Evolutionary conservation across 148 eudicot species (phyloP), one percentile per base, ranked within the genome.

Genomic region (Rhododendron simsii): DNA sequence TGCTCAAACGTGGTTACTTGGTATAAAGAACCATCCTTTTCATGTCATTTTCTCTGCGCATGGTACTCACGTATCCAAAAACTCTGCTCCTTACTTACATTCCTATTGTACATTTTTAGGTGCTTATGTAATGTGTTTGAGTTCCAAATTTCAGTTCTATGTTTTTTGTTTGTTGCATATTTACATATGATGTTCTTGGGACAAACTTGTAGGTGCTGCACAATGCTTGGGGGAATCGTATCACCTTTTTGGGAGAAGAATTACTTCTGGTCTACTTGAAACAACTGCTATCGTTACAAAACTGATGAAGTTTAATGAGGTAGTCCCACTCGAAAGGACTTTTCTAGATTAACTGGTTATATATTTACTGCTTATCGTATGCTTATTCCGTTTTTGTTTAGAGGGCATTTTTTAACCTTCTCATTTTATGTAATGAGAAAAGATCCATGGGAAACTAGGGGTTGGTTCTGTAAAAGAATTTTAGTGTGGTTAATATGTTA

Each of bases 201-300:
- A 82, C 50, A 57, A 85, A 84, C 77, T 81, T 90, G 79, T 89
- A 97, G 99, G 99, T 86, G 98, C 95, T 91, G 98, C 96, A 55
- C 98, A 95, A 91, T 97, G 99, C 88, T 87, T 97, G 92, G 99
- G 98, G 81, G 96, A 95, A 86, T 81, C 95, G 83, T 97, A 97
- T 90, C 98, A 90, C 86, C 87, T 89, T 84, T 97, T 97, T 90
- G 99, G 98, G 48, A 93, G 93, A 87, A 91, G 89, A 91, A 95
- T 95, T 83, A 93, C 98, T 84, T 94, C 98, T 88, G 99, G 99
- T 75, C 91, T 97, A 82, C 93, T 93, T 75, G 98, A 94, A 93
- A 95, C 98, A 71, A 92, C 95, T 59, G 90, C 84, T 80, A 94
- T 95, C 57, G 98, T 92, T 83, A 87, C 95, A 81, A 97, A 97